Evolutionary conservation across 805 yeast species (phyloP), one percentile per base, ranked within the genome.

Genomic region (Barnettozyma pratensis): DNA sequence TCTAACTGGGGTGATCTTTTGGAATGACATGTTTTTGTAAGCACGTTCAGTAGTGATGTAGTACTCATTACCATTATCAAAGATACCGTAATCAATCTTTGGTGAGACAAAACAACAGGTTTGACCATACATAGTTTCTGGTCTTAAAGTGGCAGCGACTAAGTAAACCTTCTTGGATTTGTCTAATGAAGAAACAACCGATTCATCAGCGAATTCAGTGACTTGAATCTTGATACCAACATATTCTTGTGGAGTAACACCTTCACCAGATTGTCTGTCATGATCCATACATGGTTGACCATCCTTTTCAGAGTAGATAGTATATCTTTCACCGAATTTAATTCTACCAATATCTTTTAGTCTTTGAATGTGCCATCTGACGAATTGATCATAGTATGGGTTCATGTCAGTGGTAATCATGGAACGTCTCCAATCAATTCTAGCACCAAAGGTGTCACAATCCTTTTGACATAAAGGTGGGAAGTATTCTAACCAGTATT

Each of bases 251-350:
- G 99, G 97, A 57, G 84, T 79, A 40, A 94, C 94, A 69, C 95
- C 98, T 74, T 94, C 99, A 66, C 99, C 99, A 44, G 92, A 80
- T 69, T 80, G 86, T 77, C 99, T 85, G 71, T 94, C 99, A 70
- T 94, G 99, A 70, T 94, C 99, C 92, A 94, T 91, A 77, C 99
- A 94, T 37, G 99, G 95, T 76, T 94, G 99, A 56, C 97, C 97
- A 71, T 94, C 99, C 72, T 87, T 92, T 66, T 90, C 96, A 39
- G 98, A 91, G 73, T 88, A 94, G 62, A 94, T 88, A 57, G 99
- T 94, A 76, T 90, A 88, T 73, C 99, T 85, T 75, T 92, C 96
- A 69, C 99, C 99, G 60, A 94, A 94, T 75, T 92, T 94, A 73
- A 94, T 90, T 72, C 89, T 92, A 55, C 92, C 96, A 50, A 77